Evolutionary conservation across 768 basidiomycete species (phyloP).

Genomic region (Clavaria fumosa): DNA sequence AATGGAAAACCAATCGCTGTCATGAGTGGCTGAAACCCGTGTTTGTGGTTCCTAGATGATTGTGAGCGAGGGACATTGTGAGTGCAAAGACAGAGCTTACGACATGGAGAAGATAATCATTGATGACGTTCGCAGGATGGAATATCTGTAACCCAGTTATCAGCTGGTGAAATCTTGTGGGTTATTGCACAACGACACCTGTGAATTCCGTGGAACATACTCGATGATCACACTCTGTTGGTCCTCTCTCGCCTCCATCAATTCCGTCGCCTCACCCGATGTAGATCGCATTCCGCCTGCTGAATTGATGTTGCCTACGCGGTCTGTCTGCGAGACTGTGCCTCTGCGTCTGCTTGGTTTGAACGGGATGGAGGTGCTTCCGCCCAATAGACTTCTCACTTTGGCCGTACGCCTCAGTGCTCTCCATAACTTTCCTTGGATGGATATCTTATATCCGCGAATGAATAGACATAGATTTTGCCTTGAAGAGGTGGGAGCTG

Average conservation of each 20-base stretch:
- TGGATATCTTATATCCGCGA: not conserved
- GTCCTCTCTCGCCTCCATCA: not conserved
- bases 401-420: not conserved
- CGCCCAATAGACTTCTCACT: not conserved
- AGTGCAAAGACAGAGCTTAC: not conserved
- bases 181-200: not conserved
- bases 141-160: not conserved
- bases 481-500: not conserved
- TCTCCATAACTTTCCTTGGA: not conserved
- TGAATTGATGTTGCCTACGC: too few species aligned
- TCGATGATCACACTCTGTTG: not conserved
- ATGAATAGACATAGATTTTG: not conserved
- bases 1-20: not conserved
- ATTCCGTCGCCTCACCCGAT: not conserved
- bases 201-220: not conserved
- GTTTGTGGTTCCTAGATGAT: constrained; percentile 2
- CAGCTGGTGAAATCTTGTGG: not conserved
- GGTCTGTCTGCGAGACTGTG: too few species aligned
- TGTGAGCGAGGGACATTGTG: not conserved
- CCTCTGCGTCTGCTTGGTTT: not conserved
- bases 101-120: not conserved
- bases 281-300: not conserved
- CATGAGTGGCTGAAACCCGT: not conserved
- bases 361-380: not conserved
- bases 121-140: not conserved